Percentiles rank a stretch among this genome's conserved stretches.
These are phyloP conservation scores for Colletotrichum theobromicola DNA, from an alignment of 2,329 filamentous ascomycete genomes.

Conservation along the genomic window DNA sequence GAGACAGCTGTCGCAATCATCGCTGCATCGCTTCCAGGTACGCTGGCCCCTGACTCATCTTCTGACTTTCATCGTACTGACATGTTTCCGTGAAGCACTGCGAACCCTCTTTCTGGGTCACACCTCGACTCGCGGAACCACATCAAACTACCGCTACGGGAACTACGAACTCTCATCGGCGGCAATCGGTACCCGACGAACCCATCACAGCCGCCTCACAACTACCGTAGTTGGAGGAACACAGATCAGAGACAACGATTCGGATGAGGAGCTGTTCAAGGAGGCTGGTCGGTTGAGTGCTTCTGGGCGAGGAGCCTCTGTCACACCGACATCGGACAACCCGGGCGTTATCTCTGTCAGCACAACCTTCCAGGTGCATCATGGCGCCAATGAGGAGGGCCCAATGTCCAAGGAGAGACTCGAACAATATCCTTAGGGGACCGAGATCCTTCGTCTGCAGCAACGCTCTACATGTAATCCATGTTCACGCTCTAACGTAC, in stretches of 20 bases:
- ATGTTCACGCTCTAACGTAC: background rate
- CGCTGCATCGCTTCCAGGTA: slow-evolving; percentile 40
- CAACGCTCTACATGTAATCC: background rate
- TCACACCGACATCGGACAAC: background rate
- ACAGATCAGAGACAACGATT: slow-evolving; percentile 6
- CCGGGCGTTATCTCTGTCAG: slow-evolving; percentile 3
- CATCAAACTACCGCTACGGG: slow-evolving; percentile 9
- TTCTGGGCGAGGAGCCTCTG: background rate
- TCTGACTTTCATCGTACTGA: background rate
- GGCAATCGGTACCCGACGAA: background rate
- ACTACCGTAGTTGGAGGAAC: slow-evolving; percentile 16
- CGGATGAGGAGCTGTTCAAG: slow-evolving; percentile 14
- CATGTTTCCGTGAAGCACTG: background rate
- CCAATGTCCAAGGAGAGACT: background rate
- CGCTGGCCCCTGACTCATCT: background rate
- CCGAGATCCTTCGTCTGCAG: background rate
- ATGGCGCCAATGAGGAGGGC: background rate
- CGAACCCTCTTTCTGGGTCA: slow-evolving; percentile 14
- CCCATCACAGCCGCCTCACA: slow-evolving; percentile 10
- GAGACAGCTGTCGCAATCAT: slow-evolving; percentile 44
- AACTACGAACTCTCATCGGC: slow-evolving; percentile 15
- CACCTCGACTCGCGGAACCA: background rate
- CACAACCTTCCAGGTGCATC: slow-evolving; percentile 12
- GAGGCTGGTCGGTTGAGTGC: background rate
- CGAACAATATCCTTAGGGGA: background rate